Conservation (phyloP, 169 alveolate genomes). For the Plasmodium berghei region DNA sequence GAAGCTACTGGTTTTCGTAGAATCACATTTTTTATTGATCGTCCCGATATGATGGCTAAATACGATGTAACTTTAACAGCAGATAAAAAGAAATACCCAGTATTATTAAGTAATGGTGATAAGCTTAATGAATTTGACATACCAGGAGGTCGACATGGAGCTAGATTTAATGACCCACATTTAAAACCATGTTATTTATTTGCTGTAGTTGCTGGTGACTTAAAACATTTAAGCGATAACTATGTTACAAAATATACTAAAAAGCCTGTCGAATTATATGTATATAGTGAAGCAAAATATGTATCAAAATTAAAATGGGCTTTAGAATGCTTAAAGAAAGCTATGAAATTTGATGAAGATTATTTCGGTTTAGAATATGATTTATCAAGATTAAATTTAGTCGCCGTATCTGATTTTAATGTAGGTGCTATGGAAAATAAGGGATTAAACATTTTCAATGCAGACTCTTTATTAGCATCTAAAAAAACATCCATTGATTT, state of each 20-base stretch:
- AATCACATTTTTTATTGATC: constrained; percentile 92
- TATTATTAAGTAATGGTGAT: constrained; percentile 91
- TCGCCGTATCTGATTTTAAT: constrained; percentile 92
- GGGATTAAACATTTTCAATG: constrained; percentile 93
- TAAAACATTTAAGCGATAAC: constrained; percentile 83
- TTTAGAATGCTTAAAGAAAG: constrained; percentile 88
- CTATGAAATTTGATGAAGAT: constrained; percentile 96
- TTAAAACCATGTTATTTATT: constrained; percentile 93
- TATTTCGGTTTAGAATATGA: constrained; percentile 93
- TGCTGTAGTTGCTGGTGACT: constrained; percentile 94
- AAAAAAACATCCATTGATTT: constrained; percentile 90
- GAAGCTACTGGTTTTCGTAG: constrained; percentile 94
- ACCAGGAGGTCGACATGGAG: constrained; percentile 86
- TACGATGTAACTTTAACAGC: constrained; percentile 90
- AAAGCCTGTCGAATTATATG: constrained; percentile 83
- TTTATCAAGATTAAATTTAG: constrained; percentile 91
- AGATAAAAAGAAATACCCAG: constrained; percentile 89
- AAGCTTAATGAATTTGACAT: constrained; percentile 84
- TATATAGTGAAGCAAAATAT: constrained; percentile 89
- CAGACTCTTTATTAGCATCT: constrained; percentile 90
- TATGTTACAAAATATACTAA: constrained; percentile 88
- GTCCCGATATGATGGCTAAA: constrained; percentile 93
- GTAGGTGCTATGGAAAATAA: constrained; percentile 96
- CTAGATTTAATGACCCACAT: constrained; percentile 92
- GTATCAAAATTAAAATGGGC: constrained; percentile 89